Evolutionary conservation across 129 eudicot species (phyloP), one percentile per base, ranked within the genome.

Genomic region (Flaveria robusta): DNA sequence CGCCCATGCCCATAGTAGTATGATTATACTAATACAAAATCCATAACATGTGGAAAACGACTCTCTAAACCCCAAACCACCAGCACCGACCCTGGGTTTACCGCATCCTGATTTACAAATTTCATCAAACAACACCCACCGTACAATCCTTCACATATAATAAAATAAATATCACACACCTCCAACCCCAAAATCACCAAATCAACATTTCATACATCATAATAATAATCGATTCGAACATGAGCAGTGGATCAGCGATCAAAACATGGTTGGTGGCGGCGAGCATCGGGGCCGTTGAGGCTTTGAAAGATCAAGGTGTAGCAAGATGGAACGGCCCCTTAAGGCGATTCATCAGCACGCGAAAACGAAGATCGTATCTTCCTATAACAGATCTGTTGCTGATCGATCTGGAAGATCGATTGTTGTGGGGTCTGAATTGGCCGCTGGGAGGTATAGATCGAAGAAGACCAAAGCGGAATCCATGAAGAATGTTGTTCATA

Each of bases 281-380:
- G 2, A 85, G 90, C 76, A 85, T 89, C 45, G 91, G 91, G 7
- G 89, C 89, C 2, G 86, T 90, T 37, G 96, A 87, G 46, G 92
- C 88, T 15, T 56, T 90, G 66, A 90, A 90, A 85, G 92, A 90
- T 85, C 89, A 90, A 78, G 54, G 94, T 77, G 54, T 82, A 62
- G 85, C 88, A 18, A 72, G 91, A 16, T 86, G 95, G 91, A 88
- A 83, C 39, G 88, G 86, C 9, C 84, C 85, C 1, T 47, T 86
- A 80, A 74, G 23, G 81, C 83, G 0, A 74, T 87, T 58, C 91
- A 89, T 3, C 68, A 81, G 5, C 78, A 83, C 10, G 85, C 83
- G 7, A 88, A 91, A 74, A 66, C 77, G 37, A 88, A 80, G 16
- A 50, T 84, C 0, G 79, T 74, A 19, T 64, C 72, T 67, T 81